Conservation (phyloP, 768 basidiomycete species). For the Chlorophyllum brunneum region DNA sequence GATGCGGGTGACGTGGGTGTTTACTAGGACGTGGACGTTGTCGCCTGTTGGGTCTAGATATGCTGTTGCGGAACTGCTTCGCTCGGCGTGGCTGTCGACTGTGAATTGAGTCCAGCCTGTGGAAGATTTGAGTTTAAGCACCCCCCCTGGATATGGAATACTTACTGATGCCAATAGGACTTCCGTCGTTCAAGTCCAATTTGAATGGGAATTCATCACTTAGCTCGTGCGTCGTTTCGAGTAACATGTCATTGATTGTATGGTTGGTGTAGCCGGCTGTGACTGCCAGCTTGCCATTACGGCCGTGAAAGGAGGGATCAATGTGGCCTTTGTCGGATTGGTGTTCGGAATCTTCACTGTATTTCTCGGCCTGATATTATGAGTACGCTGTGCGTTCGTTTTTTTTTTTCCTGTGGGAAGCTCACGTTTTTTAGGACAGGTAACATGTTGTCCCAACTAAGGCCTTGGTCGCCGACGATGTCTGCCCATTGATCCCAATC, state of each 20-base stretch:
- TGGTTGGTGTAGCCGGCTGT: conserved; percentile 2
- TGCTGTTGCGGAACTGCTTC: conserved; percentile 25
- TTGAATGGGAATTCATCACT: conserved; percentile 5
- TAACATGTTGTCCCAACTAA: conserved; percentile 29
- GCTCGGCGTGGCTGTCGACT: conserved; percentile 22
- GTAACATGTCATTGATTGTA: conserved; percentile 8
- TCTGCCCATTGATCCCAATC: conserved; percentile 30
- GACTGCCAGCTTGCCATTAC: conserved; percentile 1
- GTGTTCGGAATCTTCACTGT: background rate
- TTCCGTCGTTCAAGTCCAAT: conserved; percentile 13
- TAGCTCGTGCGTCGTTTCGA: background rate
- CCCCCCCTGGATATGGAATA: conserved; percentile 21
- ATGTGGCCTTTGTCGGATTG: conserved; percentile 10
- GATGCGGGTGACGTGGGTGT: conserved; percentile 25
- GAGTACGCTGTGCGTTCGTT: background rate
- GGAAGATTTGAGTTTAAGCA: background rate
- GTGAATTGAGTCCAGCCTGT: background rate
- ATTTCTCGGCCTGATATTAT: background rate
- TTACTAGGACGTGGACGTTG: conserved; percentile 23
- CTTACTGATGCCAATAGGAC: conserved; percentile 11
- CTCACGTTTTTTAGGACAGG: conserved; percentile 23
- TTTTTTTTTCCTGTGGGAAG: background rate
- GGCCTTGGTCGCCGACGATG: conserved; percentile 25
- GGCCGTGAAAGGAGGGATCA: conserved; percentile 13
- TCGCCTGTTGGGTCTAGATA: conserved; percentile 20